Conservation (phyloP, 2,329 filamentous ascomycete genomes). For the Sarocladiaceae sp. region DNA sequence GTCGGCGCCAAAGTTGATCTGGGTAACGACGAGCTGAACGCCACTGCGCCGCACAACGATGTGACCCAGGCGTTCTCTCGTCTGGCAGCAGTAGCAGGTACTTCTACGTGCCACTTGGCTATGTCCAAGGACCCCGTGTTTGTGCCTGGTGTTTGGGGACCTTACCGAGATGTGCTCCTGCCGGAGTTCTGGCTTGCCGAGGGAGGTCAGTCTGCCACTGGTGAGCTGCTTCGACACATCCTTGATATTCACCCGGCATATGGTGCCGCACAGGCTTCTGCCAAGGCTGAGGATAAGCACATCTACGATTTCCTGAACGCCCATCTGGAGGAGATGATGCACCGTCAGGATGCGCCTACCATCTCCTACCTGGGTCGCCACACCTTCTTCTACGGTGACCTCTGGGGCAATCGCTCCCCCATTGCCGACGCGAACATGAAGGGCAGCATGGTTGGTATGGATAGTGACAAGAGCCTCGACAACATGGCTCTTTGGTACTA, state of each 20-base stretch:
- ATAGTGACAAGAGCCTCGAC: conserved; percentile 79
- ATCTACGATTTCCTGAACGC: conserved; percentile 94
- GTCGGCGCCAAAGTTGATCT: conserved; percentile 94
- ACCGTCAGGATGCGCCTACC: conserved; percentile 62
- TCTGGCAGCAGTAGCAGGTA: conserved; percentile 89
- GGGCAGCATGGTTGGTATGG: conserved; percentile 80
- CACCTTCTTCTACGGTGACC: conserved; percentile 97
- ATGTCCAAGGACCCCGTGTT: conserved; percentile 94
- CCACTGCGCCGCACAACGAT: conserved; percentile 68
- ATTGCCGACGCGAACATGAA: conserved; percentile 91
- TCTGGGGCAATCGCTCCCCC: conserved; percentile 94
- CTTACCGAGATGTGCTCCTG: conserved; percentile 88
- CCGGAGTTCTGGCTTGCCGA: conserved; percentile 96
- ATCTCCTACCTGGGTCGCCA: conserved; percentile 85
- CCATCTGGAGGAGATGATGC: conserved; percentile 71
- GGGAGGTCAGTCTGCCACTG: conserved; percentile 92
- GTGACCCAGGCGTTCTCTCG: conserved; percentile 89
- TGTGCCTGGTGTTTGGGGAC: conserved; percentile 93
- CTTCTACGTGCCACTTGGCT: conserved; percentile 93
- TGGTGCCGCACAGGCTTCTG: conserved; percentile 69
- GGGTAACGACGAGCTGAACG: conserved; percentile 57
- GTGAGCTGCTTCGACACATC: conserved; percentile 88
- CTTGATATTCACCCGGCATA: conserved; percentile 93
- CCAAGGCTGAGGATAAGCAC: conserved; percentile 76
- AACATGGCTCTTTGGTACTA: conserved; percentile 91